These are phyloP conservation scores for Dipteronia sinensis DNA, from an alignment of 345 rosid genomes.

Conservation along the genomic window DNA sequence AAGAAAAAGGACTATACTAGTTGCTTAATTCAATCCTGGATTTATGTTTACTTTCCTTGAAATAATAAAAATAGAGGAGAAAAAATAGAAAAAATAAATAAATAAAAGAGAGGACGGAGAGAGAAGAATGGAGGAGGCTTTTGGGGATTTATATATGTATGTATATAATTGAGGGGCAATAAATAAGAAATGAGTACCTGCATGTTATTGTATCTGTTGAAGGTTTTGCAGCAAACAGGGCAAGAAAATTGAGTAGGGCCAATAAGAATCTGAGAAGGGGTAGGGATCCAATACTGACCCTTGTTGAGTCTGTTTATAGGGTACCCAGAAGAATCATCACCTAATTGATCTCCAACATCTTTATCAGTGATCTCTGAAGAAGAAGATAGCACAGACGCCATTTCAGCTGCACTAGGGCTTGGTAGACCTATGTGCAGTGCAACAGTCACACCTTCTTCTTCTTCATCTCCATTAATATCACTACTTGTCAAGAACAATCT, in stretches of 20 bases:
- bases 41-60: constrained; percentile 1
- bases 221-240: constrained; percentile 96
- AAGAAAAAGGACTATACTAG: not conserved
- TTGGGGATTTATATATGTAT: not conserved
- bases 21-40: not conserved
- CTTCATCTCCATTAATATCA: constrained; percentile 31
- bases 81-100: not conserved
- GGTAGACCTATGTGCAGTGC: constrained; percentile 96
- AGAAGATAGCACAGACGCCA: constrained; percentile 65
- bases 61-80: not conserved
- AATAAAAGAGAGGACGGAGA: constrained; percentile 1
- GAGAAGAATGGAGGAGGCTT: not conserved
- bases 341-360: constrained; percentile 42
- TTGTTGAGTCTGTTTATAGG: constrained; percentile 72
- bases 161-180: not conserved
- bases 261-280: constrained; percentile 95
- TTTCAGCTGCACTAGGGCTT: constrained; percentile 79
- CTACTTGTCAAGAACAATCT: constrained; percentile 7
- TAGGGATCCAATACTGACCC: constrained; percentile 99
- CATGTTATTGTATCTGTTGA: constrained; percentile 98
- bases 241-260: constrained; percentile 99
- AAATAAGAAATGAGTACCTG: constrained; percentile 51
- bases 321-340: constrained; percentile 54
- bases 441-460: constrained; percentile 54
- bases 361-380: constrained; percentile 45